phyloP scores from a whole-genome alignment of 495 filamentous ascomycete species.

The Xanthoparmelia taractica region DNA sequence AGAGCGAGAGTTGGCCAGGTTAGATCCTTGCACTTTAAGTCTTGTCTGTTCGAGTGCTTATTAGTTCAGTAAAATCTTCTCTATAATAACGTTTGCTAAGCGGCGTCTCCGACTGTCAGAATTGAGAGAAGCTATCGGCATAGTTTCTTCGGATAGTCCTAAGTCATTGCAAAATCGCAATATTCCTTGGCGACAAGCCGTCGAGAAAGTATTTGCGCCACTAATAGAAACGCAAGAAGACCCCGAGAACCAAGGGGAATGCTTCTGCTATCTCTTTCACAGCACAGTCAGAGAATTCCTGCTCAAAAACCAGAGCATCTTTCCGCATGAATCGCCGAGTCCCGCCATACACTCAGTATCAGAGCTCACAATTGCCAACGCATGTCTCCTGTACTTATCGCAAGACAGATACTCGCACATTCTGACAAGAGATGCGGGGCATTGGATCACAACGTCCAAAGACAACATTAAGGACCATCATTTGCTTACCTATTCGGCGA shows the following conservation, averaged over 20 bases:
- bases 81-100: constrained; percentile 5
- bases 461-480: constrained; percentile 17
- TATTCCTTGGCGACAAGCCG: constrained; percentile 10
- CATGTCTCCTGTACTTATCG: constrained; percentile 8
- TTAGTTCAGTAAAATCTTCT: constrained; percentile 8
- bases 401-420: constrained; percentile 1
- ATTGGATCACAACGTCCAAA: not conserved
- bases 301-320: not conserved
- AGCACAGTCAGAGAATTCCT: constrained; percentile 10
- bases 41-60: not conserved
- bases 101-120: constrained; percentile 10
- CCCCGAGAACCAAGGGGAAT: constrained; percentile 2
- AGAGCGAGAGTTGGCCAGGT: constrained; percentile 6
- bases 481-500: constrained; percentile 19
- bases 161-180: constrained; percentile 8
- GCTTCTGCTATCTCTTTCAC: constrained; percentile 9
- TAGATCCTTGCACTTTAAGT: not conserved
- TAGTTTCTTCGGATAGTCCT: constrained; percentile 3
- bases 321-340: constrained; percentile 1
- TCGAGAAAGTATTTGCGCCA: constrained; percentile 6
- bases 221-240: constrained; percentile 8
- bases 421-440: not conserved
- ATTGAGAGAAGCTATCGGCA: constrained; percentile 11
- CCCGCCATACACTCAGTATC: not conserved
- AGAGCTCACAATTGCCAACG: not conserved